phyloP scores from a whole-genome alignment of 768 basidiomycete genomes.

The Sistotremastrum suecicum region DNA sequence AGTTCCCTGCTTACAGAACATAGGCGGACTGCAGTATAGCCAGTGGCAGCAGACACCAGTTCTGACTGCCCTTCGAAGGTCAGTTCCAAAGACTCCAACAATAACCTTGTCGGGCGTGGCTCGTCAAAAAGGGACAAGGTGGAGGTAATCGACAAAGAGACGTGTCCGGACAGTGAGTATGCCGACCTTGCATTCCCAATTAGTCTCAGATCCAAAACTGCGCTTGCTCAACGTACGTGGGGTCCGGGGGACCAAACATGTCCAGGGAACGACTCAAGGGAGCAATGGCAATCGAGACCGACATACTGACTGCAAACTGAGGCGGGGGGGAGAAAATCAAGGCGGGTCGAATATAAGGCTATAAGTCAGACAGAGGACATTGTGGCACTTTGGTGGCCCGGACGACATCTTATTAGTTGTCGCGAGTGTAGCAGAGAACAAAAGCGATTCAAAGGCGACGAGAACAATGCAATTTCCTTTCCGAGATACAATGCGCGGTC shows the following conservation, averaged over 20 bases:
- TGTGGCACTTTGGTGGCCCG: neutral
- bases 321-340: slow-evolving; percentile 3
- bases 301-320: slow-evolving; percentile 30
- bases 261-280: slow-evolving; percentile 43
- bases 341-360: neutral
- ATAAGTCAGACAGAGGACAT: neutral
- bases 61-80: slow-evolving; percentile 84
- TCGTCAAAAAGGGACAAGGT: slow-evolving; percentile 42
- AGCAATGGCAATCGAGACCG: slow-evolving; percentile 48
- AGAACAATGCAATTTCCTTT: neutral
- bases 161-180: slow-evolving; percentile 78
- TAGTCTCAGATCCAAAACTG: neutral
- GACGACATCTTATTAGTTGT: neutral
- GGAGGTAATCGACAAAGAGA: slow-evolving; percentile 49
- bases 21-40: slow-evolving; percentile 58
- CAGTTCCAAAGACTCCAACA: slow-evolving; percentile 57
- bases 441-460: neutral
- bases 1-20: slow-evolving; percentile 55
- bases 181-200: slow-evolving; percentile 38
- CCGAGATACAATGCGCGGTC: no score
- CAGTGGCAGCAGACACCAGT: slow-evolving; percentile 42
- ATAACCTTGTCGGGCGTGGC: slow-evolving; percentile 32
- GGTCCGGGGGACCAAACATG: slow-evolving; percentile 58
- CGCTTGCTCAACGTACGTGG: slow-evolving; percentile 31
- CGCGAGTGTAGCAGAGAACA: neutral